Conservation (phyloP, 129 eudicot genomes). For the Helichrysum umbraculigerum region DNA sequence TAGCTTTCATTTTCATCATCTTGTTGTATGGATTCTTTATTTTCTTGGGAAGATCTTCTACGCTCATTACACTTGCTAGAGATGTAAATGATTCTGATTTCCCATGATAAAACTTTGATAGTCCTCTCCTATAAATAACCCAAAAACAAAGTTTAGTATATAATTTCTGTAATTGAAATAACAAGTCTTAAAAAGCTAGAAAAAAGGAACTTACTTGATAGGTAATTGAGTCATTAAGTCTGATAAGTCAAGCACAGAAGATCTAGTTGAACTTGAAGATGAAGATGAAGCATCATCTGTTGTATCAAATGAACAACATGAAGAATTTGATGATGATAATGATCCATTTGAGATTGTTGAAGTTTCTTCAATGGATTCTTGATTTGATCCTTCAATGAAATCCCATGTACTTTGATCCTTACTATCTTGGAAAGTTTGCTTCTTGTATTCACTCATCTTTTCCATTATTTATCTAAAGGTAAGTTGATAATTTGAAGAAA, state of each 20-base stretch:
- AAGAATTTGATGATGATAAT: constrained; percentile 31
- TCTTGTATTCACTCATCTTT: constrained; percentile 25
- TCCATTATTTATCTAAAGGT: constrained; percentile 23
- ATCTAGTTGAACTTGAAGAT: constrained; percentile 40
- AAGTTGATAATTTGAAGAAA: not conserved
- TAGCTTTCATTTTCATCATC: constrained; percentile 45
- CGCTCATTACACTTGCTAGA: constrained; percentile 64
- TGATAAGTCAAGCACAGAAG: constrained; percentile 55
- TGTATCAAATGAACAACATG: constrained; percentile 37
- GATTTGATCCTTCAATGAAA: constrained; percentile 22
- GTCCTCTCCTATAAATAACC: constrained; percentile 57
- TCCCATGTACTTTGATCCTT: constrained; percentile 25
- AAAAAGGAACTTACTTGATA: constrained; percentile 59
- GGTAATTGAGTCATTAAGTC: constrained; percentile 67
- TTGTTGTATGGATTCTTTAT: constrained; percentile 34
- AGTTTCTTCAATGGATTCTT: constrained; percentile 28
- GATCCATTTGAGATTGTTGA: constrained; percentile 36
- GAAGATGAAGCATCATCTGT: constrained; percentile 69
- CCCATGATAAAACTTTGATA: constrained; percentile 75
- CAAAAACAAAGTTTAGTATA: not conserved
- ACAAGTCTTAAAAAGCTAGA: not conserved
- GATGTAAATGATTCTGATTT: constrained; percentile 79
- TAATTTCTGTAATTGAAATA: not conserved
- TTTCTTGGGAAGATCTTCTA: constrained; percentile 82
- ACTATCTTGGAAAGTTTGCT: constrained; percentile 16